Percentiles rank a stretch among this genome's conserved stretches.
Evolutionary conservation across 2,329 filamentous ascomycete species (phyloP).

Genomic region (Albifimbria verrucaria): DNA sequence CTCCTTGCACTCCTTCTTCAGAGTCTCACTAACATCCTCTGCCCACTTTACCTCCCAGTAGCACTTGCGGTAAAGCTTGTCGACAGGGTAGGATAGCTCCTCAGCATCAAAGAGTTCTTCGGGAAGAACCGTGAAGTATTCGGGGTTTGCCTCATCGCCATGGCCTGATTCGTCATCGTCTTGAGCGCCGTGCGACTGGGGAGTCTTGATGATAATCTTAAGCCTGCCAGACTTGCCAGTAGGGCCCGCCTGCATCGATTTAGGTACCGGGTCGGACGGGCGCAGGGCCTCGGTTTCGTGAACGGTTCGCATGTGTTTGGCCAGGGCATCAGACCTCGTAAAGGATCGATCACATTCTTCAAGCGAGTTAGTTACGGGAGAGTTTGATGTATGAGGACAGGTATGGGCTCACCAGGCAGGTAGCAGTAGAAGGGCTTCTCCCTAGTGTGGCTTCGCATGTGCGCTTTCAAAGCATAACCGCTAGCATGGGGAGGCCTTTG

Average conservation of each 20-base stretch:
- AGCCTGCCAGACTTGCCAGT: slow-evolving; percentile 49
- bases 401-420: slow-evolving; percentile 66
- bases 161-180: slow-evolving; percentile 56
- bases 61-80: slow-evolving; percentile 65
- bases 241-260: slow-evolving; percentile 55
- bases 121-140: slow-evolving; percentile 54
- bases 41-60: slow-evolving; percentile 71
- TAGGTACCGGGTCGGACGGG: slow-evolving; percentile 72
- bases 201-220: slow-evolving; percentile 63
- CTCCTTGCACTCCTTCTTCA: slow-evolving; percentile 62
- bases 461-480: slow-evolving; percentile 91
- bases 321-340: slow-evolving; percentile 89
- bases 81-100: slow-evolving; percentile 59
- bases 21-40: slow-evolving; percentile 59
- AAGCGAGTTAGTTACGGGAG: slow-evolving; percentile 15
- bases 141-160: slow-evolving; percentile 54
- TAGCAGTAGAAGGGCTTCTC: slow-evolving; percentile 99
- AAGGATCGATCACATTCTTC: slow-evolving; percentile 96
- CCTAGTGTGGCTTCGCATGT: slow-evolving; percentile 95
- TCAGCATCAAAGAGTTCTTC: slow-evolving; percentile 60
- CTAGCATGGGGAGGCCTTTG: slow-evolving; percentile 92
- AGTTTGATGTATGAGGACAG: background rate
- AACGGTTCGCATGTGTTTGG: slow-evolving; percentile 98
- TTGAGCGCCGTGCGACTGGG: slow-evolving; percentile 53
- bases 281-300: slow-evolving; percentile 93